A percentile compares a stretch with the other conserved stretches of the same genome.
These are phyloP conservation scores for Dovyalis caffra DNA, from an alignment of 345 rosid genomes.

Conservation along the genomic window DNA sequence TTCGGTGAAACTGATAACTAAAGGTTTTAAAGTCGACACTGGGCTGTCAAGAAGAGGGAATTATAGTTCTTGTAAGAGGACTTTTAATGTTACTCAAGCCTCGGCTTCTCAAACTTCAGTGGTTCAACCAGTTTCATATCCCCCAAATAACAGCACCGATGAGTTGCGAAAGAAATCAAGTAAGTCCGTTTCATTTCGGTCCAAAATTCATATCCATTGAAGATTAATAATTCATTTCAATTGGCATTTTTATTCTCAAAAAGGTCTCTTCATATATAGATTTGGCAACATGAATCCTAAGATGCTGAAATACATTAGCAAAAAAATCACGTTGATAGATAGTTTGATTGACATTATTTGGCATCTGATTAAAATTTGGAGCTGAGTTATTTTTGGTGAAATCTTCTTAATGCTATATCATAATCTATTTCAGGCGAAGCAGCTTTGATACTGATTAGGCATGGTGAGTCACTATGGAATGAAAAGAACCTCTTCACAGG, in stretches of 20 bases:
- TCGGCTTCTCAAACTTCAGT: conserved; percentile 57
- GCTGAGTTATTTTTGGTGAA: background rate
- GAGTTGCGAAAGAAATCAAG: conserved; percentile 60
- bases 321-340: background rate
- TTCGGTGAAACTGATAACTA: conserved; percentile 31
- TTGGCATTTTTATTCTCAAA: background rate
- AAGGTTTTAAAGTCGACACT: conserved; percentile 33
- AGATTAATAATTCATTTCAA: background rate
- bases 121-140: conserved; percentile 52
- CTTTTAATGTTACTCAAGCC: conserved; percentile 39
- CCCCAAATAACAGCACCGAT: conserved; percentile 38
- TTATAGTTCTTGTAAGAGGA: conserved; percentile 30
- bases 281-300: background rate
- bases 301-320: background rate
- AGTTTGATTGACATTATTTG: background rate
- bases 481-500: conserved; percentile 98
- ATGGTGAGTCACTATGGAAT: conserved; percentile 99
- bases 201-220: background rate
- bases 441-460: conserved; percentile 82
- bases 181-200: conserved; percentile 27
- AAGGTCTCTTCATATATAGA: background rate
- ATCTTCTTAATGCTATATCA: conserved; percentile 3
- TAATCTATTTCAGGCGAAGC: conserved; percentile 57
- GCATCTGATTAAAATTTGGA: conserved; percentile 1
- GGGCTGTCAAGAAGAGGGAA: conserved; percentile 26